phyloP scores from a whole-genome alignment of 805 yeast genomes.

The Teunomyces atbi region DNA sequence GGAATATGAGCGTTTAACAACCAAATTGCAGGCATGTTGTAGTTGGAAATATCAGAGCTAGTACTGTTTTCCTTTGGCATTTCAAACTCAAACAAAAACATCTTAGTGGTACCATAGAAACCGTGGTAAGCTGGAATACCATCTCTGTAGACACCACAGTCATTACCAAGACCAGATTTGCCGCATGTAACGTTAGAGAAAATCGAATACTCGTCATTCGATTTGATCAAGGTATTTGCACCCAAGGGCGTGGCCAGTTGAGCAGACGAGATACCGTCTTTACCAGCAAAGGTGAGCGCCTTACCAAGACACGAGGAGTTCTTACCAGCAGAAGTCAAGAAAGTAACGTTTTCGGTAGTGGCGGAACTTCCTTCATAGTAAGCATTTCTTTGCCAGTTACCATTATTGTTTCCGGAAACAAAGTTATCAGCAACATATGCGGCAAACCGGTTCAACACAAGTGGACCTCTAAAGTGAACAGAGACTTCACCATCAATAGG shows the following conservation, averaged over 20 bases:
- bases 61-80: slow-evolving; percentile 57
- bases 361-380: slow-evolving; percentile 52
- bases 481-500: slow-evolving; percentile 70
- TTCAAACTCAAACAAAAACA: slow-evolving; percentile 69
- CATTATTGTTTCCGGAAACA: slow-evolving; percentile 30
- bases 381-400: slow-evolving; percentile 58
- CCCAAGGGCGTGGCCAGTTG: slow-evolving; percentile 46
- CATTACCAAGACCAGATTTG: slow-evolving; percentile 49
- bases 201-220: slow-evolving; percentile 60
- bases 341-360: slow-evolving; percentile 62
- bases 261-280: slow-evolving; percentile 55
- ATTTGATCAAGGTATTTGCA: slow-evolving; percentile 46
- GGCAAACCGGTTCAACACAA: slow-evolving; percentile 58
- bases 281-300: slow-evolving; percentile 61
- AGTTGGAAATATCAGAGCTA: slow-evolving; percentile 30
- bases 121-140: slow-evolving; percentile 78
- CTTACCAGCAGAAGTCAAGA: slow-evolving; percentile 61
- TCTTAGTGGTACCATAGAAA: slow-evolving; percentile 60
- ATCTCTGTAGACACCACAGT: slow-evolving; percentile 74
- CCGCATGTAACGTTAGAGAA: slow-evolving; percentile 61
- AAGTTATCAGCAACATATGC: slow-evolving; percentile 52
- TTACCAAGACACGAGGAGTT: slow-evolving; percentile 64
- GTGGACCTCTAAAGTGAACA: slow-evolving; percentile 78
- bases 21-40: slow-evolving; percentile 78
- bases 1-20: slow-evolving; percentile 69